Percentiles rank a stretch among this genome's conserved stretches.
Evolutionary conservation across 805 yeast genomes (phyloP).

Genomic region (Nakazawaea anatomiae): DNA sequence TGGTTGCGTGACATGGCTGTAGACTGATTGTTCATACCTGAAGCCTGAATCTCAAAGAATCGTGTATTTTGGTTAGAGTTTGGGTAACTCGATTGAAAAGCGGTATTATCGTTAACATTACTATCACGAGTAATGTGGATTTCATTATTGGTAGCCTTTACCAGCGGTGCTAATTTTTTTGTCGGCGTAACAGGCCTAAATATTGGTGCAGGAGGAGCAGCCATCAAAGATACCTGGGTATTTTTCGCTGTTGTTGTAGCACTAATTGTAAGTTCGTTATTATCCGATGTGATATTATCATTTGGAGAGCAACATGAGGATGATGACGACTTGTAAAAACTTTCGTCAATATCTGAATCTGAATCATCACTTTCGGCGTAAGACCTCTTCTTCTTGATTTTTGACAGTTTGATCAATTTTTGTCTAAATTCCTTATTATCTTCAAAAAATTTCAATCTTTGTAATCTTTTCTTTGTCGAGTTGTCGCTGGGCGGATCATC

Average conservation of each 20-base stretch:
- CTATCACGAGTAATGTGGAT: not conserved
- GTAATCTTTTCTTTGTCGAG: slow-evolving; percentile 19
- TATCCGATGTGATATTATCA: not conserved
- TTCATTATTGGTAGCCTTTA: not conserved
- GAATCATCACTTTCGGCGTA: slow-evolving; percentile 6
- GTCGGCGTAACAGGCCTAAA: not conserved
- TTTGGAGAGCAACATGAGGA: slow-evolving; percentile 1
- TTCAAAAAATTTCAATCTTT: slow-evolving; percentile 23
- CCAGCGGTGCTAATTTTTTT: not conserved
- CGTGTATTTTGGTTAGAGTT: slow-evolving; percentile 12
- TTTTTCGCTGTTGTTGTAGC: not conserved
- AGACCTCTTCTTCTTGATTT: slow-evolving; percentile 11
- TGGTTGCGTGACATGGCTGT: slow-evolving; percentile 20
- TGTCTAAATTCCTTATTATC: slow-evolving; percentile 26
- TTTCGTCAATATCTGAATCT: slow-evolving; percentile 7
- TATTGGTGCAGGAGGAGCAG: slow-evolving; percentile 21
- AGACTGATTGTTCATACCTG: slow-evolving; percentile 42
- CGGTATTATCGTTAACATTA: not conserved
- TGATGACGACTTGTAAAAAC: slow-evolving; percentile 7
- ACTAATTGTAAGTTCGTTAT: not conserved
- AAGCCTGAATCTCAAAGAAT: slow-evolving; percentile 54
- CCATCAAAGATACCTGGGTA: slow-evolving; percentile 10
- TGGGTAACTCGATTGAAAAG: not conserved
- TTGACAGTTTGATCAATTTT: slow-evolving; percentile 21
- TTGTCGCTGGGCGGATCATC: slow-evolving; percentile 33